Conservation (phyloP, 495 filamentous ascomycete genomes). For the Trichoderma reesei region DNA sequence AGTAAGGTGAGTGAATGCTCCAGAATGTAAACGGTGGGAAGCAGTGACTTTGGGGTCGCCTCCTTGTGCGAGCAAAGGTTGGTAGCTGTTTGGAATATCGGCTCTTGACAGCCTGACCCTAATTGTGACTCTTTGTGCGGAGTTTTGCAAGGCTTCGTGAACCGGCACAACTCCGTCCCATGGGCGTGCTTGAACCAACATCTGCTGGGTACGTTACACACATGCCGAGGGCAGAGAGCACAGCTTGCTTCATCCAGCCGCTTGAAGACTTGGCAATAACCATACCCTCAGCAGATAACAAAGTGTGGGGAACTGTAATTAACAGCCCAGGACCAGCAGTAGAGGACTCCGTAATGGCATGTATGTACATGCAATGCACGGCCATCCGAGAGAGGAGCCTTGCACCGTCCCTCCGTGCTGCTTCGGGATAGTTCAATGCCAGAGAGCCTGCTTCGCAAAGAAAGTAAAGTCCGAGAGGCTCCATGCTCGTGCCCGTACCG, state of each 20-base stretch:
- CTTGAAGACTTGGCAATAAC: not conserved
- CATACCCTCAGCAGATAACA: not conserved
- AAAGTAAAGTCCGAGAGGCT: not conserved
- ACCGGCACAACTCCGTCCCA: not conserved
- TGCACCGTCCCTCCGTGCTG: not conserved
- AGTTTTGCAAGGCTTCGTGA: not conserved
- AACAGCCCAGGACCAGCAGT: not conserved
- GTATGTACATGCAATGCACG: not conserved
- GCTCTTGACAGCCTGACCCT: too few relatives aligned
- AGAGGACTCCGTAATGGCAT: not conserved
- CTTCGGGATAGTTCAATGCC: not conserved
- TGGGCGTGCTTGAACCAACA: not conserved
- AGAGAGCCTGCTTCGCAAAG: not conserved
- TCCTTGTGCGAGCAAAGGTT: not conserved
- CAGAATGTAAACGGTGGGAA: not conserved
- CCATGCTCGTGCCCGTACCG: too few relatives aligned
- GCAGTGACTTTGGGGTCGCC: not conserved
- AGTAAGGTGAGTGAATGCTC: not conserved
- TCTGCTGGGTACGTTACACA: not conserved
- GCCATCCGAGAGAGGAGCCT: constrained; percentile 1
- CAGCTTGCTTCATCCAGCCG: not conserved
- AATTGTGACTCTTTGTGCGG: too few relatives aligned
- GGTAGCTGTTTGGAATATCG: too few relatives aligned
- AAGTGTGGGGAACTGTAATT: not conserved
- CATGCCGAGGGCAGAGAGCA: not conserved